These are phyloP conservation scores for Pezicula neosporulosa DNA, from an alignment of 2,329 filamentous ascomycete species.

Conservation along the genomic window DNA sequence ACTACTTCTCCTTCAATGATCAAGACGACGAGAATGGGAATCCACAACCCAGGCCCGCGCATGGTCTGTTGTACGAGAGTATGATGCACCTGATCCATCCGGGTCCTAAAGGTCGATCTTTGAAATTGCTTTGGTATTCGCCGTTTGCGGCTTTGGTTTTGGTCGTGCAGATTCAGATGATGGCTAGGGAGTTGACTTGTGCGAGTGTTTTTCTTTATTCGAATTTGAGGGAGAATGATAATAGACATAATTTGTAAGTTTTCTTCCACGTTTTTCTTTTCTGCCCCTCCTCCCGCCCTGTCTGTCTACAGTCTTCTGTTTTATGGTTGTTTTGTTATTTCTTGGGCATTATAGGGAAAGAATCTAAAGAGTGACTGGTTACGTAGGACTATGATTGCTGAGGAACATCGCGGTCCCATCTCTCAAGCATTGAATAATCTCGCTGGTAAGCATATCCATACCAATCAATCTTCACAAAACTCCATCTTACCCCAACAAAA, in stretches of 20 bases:
- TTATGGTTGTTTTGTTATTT: no score
- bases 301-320: no score
- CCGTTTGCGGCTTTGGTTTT: background rate
- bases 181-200: background rate
- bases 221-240: background rate
- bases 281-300: no score
- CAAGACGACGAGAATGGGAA: background rate
- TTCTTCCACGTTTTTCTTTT: no score
- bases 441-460: background rate
- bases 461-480: no score
- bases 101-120: background rate
- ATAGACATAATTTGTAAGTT: background rate
- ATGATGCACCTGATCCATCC: conserved; percentile 1
- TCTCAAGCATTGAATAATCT: background rate
- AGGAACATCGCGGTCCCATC: background rate
- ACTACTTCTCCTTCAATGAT: background rate
- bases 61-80: background rate
- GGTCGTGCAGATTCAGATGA: background rate
- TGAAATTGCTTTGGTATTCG: background rate
- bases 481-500: no score
- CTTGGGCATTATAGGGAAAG: no score
- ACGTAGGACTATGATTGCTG: background rate
- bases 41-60: background rate
- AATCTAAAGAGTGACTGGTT: background rate
- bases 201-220: background rate